Evolutionary conservation across 257 asterid species (phyloP), one percentile per base, ranked within the genome.

Genomic region (Knoxia roxburghii): DNA sequence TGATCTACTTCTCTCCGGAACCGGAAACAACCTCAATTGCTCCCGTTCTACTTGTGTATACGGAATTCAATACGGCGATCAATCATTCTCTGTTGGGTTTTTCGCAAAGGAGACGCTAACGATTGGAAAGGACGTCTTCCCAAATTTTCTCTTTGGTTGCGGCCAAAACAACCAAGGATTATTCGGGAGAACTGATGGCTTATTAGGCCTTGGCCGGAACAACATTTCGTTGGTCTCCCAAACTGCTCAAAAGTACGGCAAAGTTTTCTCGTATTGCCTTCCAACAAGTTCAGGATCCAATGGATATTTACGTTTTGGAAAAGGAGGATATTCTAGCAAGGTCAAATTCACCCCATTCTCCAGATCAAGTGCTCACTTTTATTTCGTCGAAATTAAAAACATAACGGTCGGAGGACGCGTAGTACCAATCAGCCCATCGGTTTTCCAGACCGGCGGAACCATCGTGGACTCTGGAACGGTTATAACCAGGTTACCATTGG

Each of bases 381-480:
- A 92, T 79, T 83, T 71, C 79, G 75, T 89, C 33, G 71, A 74
- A 70, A 75, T 89, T 5, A 7, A 52, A 1, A 70, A 73, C 2
- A 83, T 91, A 35, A 60, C 65, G 40, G 77, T 91, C 0, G 98
- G 92, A 0, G 89, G 89, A 0, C 41, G 32, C 4, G 76, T 35
- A 15, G 55, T 90, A 27, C 35, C 87, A 0, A 82, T 91, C 21
- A 43, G 55, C 29, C 79, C 75, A 39, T 73, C 86, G 0, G 71
- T 83, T 48, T 88, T 88, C 74, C 69, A 70, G 70, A 64, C 64
- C 5, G 75, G 81, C 0, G 91, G 95, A 8, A 79, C 80, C 18
- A 76, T 88, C 10, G 78, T 90, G 35, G 97, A 91, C 72, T 91
- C 97, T 0, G 95, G 96, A 21, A 88, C 96, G 9, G 94, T 87